These are phyloP conservation scores for Ormosia emarginata DNA, from an alignment of 306 rosid species.

Conservation along the genomic window DNA sequence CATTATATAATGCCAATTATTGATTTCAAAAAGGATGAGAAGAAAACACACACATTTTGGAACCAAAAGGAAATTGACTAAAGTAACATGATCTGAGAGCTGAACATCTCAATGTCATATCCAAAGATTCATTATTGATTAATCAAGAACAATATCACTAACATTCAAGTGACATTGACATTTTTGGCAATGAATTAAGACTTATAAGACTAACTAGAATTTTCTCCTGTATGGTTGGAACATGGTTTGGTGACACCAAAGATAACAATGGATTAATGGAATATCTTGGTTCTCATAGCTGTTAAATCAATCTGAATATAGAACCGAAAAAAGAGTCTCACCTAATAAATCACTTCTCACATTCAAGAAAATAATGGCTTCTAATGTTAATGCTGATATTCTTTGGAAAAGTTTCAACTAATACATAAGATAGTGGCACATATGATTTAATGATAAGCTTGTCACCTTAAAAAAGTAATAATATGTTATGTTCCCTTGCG, in stretches of 20 bases:
- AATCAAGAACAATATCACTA: background rate
- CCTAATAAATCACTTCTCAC: background rate
- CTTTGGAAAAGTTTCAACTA: background rate
- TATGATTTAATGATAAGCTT: background rate
- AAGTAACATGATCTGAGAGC: background rate
- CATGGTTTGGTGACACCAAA: background rate
- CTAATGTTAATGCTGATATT: background rate
- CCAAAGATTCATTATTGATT: background rate
- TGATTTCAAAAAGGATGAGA: background rate
- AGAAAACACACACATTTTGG: background rate
- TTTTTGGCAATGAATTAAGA: background rate
- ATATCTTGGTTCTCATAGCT: background rate
- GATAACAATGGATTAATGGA: background rate
- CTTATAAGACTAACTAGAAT: background rate
- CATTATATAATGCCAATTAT: background rate
- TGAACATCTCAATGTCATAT: constrained; percentile 1
- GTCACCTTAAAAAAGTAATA: background rate
- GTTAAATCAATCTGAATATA: background rate
- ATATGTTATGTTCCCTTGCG: too few species aligned
- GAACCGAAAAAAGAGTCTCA: background rate
- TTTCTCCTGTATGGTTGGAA: background rate
- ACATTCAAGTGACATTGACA: background rate
- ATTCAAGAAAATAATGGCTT: background rate
- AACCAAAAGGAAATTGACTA: constrained; percentile 9
- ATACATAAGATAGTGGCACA: background rate